These are phyloP conservation scores for Saitozyma podzolica DNA, from an alignment of 768 basidiomycete genomes.

Conservation along the genomic window DNA sequence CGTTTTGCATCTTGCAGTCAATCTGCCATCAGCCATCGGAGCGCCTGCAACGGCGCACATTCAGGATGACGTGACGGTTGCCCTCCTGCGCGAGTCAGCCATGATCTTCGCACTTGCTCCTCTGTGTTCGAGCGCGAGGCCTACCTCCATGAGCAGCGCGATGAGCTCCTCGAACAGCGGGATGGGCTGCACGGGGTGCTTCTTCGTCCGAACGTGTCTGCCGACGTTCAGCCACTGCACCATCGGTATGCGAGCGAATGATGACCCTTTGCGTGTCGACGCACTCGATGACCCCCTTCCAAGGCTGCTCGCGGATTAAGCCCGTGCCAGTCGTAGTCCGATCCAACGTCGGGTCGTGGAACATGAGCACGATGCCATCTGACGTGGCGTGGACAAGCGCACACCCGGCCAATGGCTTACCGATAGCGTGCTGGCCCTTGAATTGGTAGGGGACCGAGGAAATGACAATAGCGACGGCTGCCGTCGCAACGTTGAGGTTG, in stretches of 20 bases:
- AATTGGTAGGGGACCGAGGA: slow-evolving; percentile 15
- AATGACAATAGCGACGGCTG: slow-evolving; percentile 15
- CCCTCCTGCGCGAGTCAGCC: no score
- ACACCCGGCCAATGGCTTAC: no score
- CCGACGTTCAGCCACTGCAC: background rate
- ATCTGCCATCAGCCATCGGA: slow-evolving; percentile 30
- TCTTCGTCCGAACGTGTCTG: slow-evolving; percentile 51
- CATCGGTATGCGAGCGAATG: no score
- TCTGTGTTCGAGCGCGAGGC: no score
- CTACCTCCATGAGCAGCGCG: slow-evolving; percentile 52
- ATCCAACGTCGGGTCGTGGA: slow-evolving; percentile 53
- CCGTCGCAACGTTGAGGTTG: slow-evolving; percentile 16
- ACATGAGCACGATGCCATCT: slow-evolving; percentile 50
- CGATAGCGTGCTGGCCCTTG: slow-evolving; percentile 20
- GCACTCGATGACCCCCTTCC: slow-evolving; percentile 51
- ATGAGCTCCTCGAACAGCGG: slow-evolving; percentile 52
- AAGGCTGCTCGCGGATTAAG: slow-evolving; percentile 46
- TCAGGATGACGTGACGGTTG: slow-evolving; percentile 50
- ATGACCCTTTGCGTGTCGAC: slow-evolving; percentile 16
- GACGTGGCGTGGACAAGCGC: slow-evolving; percentile 49
- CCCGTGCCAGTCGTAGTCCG: slow-evolving; percentile 52
- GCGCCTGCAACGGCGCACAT: slow-evolving; percentile 26
- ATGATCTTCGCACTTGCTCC: no score
- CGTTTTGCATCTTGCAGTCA: slow-evolving; percentile 53
- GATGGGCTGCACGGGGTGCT: slow-evolving; percentile 52